Base-by-base conservation (phyloP, 192 early-diverging fungal genomes). In the Rhizophagus clarus region DNA sequence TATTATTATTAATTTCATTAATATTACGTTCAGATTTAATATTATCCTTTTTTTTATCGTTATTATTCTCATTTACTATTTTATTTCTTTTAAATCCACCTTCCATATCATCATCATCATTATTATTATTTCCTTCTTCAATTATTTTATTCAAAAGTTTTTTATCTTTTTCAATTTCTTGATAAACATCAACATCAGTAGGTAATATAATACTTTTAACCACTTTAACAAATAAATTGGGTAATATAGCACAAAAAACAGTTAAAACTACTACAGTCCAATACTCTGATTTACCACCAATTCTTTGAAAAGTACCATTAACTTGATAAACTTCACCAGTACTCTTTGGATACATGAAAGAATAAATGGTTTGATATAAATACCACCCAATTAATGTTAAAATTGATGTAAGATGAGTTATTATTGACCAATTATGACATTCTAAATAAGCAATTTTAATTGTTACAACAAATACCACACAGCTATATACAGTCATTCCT, bases 381-480 rank as follows among this genome's bases (percentile, higher is more conserved):
- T 91, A 93, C 90, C 92, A 92, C 26, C 88, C 82, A 10, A 85
- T 47, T 32, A 93, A 74, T 8, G 89, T 86, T 47, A 89, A 40
- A 3, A 89, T 61, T 6, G 91, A 89, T 47, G 88, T 89, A 63
- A 89, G 12, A 69, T 92, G 92, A 34, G 92, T 87, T 14, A 92
- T 82, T 29, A 88, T 72, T 22, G 89, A 86, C 87, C 90, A 90
- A 47, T 90, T 88, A 68, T 91, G 92, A 45, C 88, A 88, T 78
- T 93, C 92, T 20, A 93, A 69, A 42, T 92, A 93, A 7, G 91
- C 89, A 61, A 93, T 89, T 83, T 93, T 92, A 74, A 92, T 76
- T 2, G 92, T 93, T 1, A 93, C 92, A 3, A 92, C 84, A 42
- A 93, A 70, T 3, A 93, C 88, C 83, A 91, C 87, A 45, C 87